A percentile compares a stretch with the other conserved stretches of the same genome.
Evolutionary conservation across 306 rosid genomes (phyloP).

Genomic region (Sicyos baderoa): DNA sequence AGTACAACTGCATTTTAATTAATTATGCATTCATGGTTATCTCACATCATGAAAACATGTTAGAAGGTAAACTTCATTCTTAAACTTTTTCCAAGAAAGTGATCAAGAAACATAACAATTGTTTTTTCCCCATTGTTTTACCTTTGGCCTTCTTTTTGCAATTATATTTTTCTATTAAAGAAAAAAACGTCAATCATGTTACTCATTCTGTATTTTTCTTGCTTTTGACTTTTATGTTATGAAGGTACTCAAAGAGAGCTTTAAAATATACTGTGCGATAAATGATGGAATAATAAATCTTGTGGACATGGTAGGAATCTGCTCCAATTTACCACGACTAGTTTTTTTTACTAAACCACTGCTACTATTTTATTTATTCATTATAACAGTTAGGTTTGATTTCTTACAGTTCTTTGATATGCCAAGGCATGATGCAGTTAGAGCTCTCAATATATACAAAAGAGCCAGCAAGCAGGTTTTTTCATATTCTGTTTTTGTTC

Average conservation of each 20-base stretch:
- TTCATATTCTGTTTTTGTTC: slow-evolving; percentile 19
- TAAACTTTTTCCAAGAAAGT: neutral
- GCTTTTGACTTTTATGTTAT: slow-evolving; percentile 2
- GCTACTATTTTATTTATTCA: slow-evolving; percentile 3
- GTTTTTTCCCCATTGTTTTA: neutral
- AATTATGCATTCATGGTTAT: neutral
- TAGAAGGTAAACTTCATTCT: neutral
- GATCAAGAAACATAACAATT: neutral
- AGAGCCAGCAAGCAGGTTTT: slow-evolving; percentile 83
- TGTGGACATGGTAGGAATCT: slow-evolving; percentile 71
- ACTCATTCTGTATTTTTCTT: slow-evolving; percentile 13
- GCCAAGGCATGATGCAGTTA: slow-evolving; percentile 75
- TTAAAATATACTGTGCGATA: slow-evolving; percentile 81
- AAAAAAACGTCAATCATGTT: neutral
- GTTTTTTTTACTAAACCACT: slow-evolving; percentile 20
- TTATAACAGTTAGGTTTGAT: slow-evolving; percentile 15
- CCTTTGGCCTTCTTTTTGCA: neutral
- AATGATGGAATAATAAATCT: slow-evolving; percentile 95
- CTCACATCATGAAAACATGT: slow-evolving; percentile 12
- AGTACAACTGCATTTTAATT: neutral
- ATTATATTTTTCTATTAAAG: neutral
- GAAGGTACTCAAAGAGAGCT: slow-evolving; percentile 91
- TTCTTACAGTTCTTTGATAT: slow-evolving; percentile 78
- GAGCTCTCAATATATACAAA: slow-evolving; percentile 64
- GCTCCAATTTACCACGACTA: slow-evolving; percentile 12